phyloP scores from a whole-genome alignment of 2,329 filamentous ascomycete species.

The Hypocrella siamensis region DNA sequence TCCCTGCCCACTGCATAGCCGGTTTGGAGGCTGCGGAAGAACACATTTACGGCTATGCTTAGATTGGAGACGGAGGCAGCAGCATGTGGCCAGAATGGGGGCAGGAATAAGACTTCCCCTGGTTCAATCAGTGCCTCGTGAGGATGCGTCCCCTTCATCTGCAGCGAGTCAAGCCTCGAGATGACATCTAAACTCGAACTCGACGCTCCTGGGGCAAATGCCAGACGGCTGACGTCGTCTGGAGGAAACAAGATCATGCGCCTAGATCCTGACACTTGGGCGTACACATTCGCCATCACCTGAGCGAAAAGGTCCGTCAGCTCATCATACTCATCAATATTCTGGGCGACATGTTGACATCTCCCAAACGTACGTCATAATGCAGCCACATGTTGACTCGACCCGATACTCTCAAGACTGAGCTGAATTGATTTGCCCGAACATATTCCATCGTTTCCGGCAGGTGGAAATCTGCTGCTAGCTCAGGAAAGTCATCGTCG shows the following conservation, averaged over 20 bases:
- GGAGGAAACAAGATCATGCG: slow-evolving; percentile 66
- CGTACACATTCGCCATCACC: slow-evolving; percentile 80
- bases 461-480: slow-evolving; percentile 55
- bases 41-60: slow-evolving; percentile 77
- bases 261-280: slow-evolving; percentile 62
- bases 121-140: slow-evolving; percentile 49
- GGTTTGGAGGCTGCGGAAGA: slow-evolving; percentile 57
- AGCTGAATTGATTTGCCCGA: slow-evolving; percentile 53
- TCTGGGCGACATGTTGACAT: background rate
- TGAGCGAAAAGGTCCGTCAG: slow-evolving; percentile 13
- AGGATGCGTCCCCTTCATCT: slow-evolving; percentile 38
- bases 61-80: slow-evolving; percentile 40
- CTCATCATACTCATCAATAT: no score
- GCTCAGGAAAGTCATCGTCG: slow-evolving; percentile 50
- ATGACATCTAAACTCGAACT: slow-evolving; percentile 69
- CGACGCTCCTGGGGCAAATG: slow-evolving; percentile 61
- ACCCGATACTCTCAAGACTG: slow-evolving; percentile 64
- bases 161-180: slow-evolving; percentile 22
- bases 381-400: slow-evolving; percentile 80
- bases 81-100: slow-evolving; percentile 73
- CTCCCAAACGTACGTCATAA: slow-evolving; percentile 50
- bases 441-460: slow-evolving; percentile 46
- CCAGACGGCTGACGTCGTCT: slow-evolving; percentile 51
- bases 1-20: slow-evolving; percentile 63
- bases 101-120: slow-evolving; percentile 68